Percentiles rank a stretch among this genome's conserved stretches.
These are phyloP conservation scores for Tolypocladium cylindrosporum DNA, from an alignment of 2,329 filamentous ascomycete species.

Conservation along the genomic window DNA sequence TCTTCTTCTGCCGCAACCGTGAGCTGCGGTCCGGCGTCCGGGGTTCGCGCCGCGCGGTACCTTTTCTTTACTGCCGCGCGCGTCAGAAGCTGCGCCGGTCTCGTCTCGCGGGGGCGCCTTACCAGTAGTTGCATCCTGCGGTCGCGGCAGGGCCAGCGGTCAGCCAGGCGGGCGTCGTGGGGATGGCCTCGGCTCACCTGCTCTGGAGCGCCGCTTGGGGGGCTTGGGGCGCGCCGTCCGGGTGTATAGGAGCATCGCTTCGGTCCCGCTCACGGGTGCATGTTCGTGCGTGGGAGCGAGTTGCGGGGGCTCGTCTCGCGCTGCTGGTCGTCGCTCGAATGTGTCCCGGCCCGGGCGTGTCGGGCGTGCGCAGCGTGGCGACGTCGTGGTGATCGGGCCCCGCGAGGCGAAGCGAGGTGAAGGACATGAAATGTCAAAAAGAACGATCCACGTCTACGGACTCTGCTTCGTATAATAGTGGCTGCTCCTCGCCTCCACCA, in stretches of 20 bases:
- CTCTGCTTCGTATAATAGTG: no score
- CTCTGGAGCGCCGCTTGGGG: conserved; percentile 49
- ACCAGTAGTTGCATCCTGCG: conserved; percentile 43
- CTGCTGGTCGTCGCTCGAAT: no score
- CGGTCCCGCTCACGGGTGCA: neutral
- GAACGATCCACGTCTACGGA: no score
- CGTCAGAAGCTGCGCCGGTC: conserved; percentile 1
- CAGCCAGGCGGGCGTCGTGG: neutral
- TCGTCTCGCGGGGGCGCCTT: conserved; percentile 14
- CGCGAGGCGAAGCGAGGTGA: no score
- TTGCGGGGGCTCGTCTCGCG: no score
- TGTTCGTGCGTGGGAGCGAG: neutral
- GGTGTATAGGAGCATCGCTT: conserved; percentile 47
- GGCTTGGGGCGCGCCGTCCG: conserved; percentile 45
- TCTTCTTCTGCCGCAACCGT: conserved; percentile 37
- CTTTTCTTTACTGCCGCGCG: conserved; percentile 40
- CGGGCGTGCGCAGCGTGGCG: neutral
- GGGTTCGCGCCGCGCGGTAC: conserved; percentile 17
- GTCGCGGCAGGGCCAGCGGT: neutral
- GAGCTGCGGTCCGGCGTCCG: neutral
- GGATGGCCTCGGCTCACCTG: conserved; percentile 38
- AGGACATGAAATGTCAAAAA: no score
- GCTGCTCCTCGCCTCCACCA: no score
- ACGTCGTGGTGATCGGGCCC: no score
- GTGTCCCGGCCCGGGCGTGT: neutral